phyloP scores from a whole-genome alignment of 306 rosid species.

The Myrica gale region DNA sequence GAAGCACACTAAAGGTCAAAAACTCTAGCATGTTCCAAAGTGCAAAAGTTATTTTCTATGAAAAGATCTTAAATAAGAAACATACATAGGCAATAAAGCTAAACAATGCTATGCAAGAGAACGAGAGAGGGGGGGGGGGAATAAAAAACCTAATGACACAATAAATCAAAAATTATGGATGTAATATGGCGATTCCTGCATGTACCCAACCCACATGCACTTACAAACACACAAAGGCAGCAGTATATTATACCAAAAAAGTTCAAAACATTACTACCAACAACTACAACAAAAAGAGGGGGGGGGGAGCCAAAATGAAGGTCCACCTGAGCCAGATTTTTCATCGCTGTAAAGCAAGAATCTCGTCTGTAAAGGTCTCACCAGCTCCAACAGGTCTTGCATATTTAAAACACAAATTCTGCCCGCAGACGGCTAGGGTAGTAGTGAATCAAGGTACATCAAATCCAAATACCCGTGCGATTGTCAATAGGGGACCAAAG shows the following conservation, averaged over 20 bases:
- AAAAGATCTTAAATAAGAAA: background rate
- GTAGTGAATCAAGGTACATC: background rate
- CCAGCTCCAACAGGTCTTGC: background rate
- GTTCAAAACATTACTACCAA: no score
- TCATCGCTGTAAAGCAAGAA: background rate
- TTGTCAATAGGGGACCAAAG: background rate
- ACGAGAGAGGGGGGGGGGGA: no score
- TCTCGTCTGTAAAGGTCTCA: background rate
- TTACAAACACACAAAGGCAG: no score
- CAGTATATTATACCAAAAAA: no score
- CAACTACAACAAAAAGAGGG: no score
- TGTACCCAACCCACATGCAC: no score
- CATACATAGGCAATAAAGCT: background rate
- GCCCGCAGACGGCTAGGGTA: background rate
- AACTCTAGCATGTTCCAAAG: background rate
- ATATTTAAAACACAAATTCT: background rate
- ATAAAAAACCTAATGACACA: no score
- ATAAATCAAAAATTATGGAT: no score
- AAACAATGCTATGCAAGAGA: background rate
- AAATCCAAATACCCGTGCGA: background rate
- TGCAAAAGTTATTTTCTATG: background rate
- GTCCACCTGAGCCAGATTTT: background rate
- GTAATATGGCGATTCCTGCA: no score
- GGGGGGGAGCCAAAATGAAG: background rate
- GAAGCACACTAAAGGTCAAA: conserved; percentile 24